phyloP scores from a whole-genome alignment of 2,329 filamentous ascomycete species.

The Penicillium sp. region DNA sequence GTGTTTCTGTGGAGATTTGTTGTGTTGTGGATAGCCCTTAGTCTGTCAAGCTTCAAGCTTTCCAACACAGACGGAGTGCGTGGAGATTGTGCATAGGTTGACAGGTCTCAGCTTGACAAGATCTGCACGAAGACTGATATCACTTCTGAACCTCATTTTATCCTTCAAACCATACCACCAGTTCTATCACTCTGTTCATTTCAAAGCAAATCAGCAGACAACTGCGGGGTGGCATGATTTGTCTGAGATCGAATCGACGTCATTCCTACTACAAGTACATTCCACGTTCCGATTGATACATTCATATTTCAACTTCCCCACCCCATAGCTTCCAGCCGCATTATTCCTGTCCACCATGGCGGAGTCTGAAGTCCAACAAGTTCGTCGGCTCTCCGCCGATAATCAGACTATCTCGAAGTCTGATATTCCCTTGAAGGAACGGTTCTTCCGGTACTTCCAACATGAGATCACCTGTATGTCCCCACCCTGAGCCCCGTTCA shows the following conservation, averaged over 20 bases:
- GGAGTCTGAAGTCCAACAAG: slow-evolving; percentile 27
- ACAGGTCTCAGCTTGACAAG: slow-evolving; percentile 2
- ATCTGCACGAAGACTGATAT: neutral
- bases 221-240: slow-evolving; percentile 22
- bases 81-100: slow-evolving; percentile 10
- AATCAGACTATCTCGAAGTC: slow-evolving; percentile 35
- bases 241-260: slow-evolving; percentile 30
- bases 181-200: neutral
- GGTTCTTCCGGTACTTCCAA: slow-evolving; percentile 83
- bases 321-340: neutral
- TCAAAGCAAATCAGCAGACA: neutral
- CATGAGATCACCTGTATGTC: slow-evolving; percentile 67
- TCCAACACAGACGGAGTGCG: slow-evolving; percentile 1
- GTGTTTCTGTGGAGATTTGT: neutral
- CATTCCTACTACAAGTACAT: slow-evolving; percentile 29
- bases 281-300: slow-evolving; percentile 1
- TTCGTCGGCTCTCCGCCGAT: slow-evolving; percentile 33
- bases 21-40: neutral
- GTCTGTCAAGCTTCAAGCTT: neutral
- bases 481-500: neutral
- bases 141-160: neutral
- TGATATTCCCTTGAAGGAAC: slow-evolving; percentile 62
- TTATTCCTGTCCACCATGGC: slow-evolving; percentile 27
- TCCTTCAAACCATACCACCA: neutral
- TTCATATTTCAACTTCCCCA: neutral